Evolutionary conservation across 2,329 filamentous ascomycete species (phyloP), one percentile per base, ranked within the genome.

Genomic region (Chaetomium strumarium): DNA sequence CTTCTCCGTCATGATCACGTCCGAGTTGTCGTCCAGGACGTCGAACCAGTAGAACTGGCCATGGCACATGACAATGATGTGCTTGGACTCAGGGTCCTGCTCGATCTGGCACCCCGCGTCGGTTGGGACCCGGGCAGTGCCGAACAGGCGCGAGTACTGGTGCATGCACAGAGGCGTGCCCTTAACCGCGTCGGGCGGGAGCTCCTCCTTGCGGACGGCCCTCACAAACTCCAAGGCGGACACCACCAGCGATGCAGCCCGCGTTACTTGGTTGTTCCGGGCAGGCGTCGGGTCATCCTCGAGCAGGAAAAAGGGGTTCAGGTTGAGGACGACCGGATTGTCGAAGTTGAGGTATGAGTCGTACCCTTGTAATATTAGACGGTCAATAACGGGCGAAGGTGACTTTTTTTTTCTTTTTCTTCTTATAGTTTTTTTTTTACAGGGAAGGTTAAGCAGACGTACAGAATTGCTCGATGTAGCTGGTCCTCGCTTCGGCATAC

Each of bases 21-120:
- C 93, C 7, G 88, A 88, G 69, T 96, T 95, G 60, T 92, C 86
- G 62, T 99, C 93, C 16, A 99, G 75, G 2, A 96, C 91, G 68
- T 99, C 93, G 63, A 99, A 99, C 92, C 92, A 97, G 71, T 99
- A 99, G 64, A 97, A 91, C 61, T 99, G 93, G 1, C 93, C 93
- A 59, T 92, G 88, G 66, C 90, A 95, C 71, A 97, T 79, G 40
- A 97, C 90, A 10, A 96, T 87, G 36, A 99, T 77, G 68, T 99
- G 93, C 71, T 90, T 95, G 3, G 92, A 89, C n/a, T 85, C 81
- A 0, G 90, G 88, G 63, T 97, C 91, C 67, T 97, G 91, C 58
- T 91, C 90, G 63, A 99, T 97, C 62, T 96, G 87, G 67, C 93
- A 99, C 5, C 93, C 93, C 66, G 93, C 85, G 30, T 95, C 89